Evolutionary conservation across 805 yeast species (phyloP).

Genomic region (Grigorovia transvaalensis): DNA sequence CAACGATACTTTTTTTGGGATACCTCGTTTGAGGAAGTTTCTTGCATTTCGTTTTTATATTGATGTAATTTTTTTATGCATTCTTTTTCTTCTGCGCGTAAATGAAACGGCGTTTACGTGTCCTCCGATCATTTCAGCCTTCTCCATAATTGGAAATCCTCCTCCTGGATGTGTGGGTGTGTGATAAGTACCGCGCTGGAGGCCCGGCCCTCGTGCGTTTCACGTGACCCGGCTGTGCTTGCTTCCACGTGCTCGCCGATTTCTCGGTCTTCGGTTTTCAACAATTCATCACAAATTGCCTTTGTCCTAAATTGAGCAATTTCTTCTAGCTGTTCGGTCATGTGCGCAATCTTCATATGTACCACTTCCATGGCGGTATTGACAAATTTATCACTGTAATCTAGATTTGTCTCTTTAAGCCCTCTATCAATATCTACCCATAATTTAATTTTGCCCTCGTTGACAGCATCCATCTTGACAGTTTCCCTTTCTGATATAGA

Average conservation of each 20-base stretch:
- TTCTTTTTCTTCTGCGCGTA: background rate
- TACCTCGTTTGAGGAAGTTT: no score
- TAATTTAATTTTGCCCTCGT: background rate
- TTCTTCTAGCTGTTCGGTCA: background rate
- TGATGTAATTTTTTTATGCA: no score
- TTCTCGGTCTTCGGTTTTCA: background rate
- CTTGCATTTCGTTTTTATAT: background rate
- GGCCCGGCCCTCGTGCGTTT: background rate
- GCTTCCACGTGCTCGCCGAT: background rate
- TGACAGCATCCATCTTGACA: background rate
- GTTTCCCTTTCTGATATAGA: background rate
- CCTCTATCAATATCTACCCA: background rate
- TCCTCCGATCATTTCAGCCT: background rate
- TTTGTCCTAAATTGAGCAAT: background rate
- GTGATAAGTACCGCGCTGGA: background rate
- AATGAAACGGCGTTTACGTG: background rate
- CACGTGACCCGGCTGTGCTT: background rate
- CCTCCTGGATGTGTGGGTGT: background rate
- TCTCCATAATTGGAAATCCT: background rate
- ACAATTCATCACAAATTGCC: background rate
- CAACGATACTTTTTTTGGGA: no score
- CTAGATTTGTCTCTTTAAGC: background rate
- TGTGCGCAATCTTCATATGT: background rate
- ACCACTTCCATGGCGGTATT: background rate
- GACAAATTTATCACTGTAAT: background rate